These are phyloP conservation scores for Gremmenia infestans DNA, from an alignment of 2,329 filamentous ascomycete genomes.

Conservation along the genomic window DNA sequence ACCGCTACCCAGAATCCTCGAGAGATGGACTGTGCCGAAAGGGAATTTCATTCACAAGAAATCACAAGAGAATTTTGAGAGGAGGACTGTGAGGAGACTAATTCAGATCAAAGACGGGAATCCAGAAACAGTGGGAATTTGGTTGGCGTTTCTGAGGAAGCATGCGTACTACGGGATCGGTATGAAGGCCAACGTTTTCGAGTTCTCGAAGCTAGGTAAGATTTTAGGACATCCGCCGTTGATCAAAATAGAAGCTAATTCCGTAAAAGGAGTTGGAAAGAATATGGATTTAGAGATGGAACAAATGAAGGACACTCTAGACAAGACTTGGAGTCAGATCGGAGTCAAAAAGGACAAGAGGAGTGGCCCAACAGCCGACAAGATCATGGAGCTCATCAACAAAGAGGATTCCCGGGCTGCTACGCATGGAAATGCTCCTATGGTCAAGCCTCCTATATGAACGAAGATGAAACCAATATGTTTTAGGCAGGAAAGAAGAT, in stretches of 20 bases:
- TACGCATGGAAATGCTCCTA: slow-evolving; percentile 26
- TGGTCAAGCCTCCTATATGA: slow-evolving; percentile 11
- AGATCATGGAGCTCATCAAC: slow-evolving; percentile 53
- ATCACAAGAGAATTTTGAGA: slow-evolving; percentile 94
- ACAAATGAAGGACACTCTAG: slow-evolving; percentile 39
- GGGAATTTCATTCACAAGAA: slow-evolving; percentile 96
- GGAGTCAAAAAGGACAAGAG: slow-evolving; percentile 43
- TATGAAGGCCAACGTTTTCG: slow-evolving; percentile 98
- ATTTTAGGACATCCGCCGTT: background rate
- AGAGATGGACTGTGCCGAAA: slow-evolving; percentile 91
- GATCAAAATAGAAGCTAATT: slow-evolving; percentile 11
- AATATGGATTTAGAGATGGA: slow-evolving; percentile 46
- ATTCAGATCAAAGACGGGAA: slow-evolving; percentile 93
- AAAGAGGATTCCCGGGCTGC: slow-evolving; percentile 41
- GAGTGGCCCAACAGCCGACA: slow-evolving; percentile 41
- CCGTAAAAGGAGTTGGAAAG: slow-evolving; percentile 43
- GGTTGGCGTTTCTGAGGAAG: slow-evolving; percentile 88
- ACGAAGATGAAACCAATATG: background rate
- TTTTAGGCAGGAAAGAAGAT: background rate
- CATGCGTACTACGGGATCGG: slow-evolving; percentile 94
- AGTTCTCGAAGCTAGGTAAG: slow-evolving; percentile 70
- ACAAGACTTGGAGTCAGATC: slow-evolving; percentile 51
- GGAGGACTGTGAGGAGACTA: slow-evolving; percentile 76
- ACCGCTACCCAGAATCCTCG: slow-evolving; percentile 77
- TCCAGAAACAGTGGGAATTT: slow-evolving; percentile 81